Evolutionary conservation across 352 stramenopile species (phyloP).

Genomic region (Pythium sp.): DNA sequence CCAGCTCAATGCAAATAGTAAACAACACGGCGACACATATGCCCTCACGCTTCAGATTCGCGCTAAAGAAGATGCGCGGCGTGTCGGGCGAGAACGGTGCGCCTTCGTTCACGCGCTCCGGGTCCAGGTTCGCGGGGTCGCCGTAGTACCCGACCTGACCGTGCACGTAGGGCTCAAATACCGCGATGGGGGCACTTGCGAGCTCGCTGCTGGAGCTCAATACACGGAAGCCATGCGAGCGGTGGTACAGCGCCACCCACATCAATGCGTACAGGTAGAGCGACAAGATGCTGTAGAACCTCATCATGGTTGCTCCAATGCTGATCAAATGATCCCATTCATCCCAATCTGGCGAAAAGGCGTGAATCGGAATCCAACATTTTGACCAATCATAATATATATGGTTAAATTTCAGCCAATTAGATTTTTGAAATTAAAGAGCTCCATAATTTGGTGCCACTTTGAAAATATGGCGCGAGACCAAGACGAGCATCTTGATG

Average conservation of each 20-base stretch:
- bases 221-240: slow-evolving; percentile 28
- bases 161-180: slow-evolving; percentile 81
- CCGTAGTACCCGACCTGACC: slow-evolving; percentile 85
- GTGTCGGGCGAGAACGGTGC: slow-evolving; percentile 70
- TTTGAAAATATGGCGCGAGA: slow-evolving; percentile 7
- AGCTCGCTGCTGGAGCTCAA: slow-evolving; percentile 35
- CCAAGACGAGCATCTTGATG: not conserved
- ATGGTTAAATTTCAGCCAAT: slow-evolving; percentile 3
- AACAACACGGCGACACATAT: not conserved
- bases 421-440: not conserved
- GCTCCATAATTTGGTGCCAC: not conserved
- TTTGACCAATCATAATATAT: not conserved
- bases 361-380: not conserved
- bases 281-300: not conserved
- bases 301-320: not conserved
- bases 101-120: slow-evolving; percentile 86
- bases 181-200: slow-evolving; percentile 27
- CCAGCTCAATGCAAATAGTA: not conserved
- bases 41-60: slow-evolving; percentile 35
- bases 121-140: slow-evolving; percentile 58
- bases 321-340: not conserved
- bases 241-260: not conserved
- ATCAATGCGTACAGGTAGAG: not conserved
- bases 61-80: slow-evolving; percentile 50
- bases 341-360: slow-evolving; percentile 9